Evolutionary conservation across 1,284 basidiomycete genomes (phyloP).

Genomic region (Leccinum subrobustum): DNA sequence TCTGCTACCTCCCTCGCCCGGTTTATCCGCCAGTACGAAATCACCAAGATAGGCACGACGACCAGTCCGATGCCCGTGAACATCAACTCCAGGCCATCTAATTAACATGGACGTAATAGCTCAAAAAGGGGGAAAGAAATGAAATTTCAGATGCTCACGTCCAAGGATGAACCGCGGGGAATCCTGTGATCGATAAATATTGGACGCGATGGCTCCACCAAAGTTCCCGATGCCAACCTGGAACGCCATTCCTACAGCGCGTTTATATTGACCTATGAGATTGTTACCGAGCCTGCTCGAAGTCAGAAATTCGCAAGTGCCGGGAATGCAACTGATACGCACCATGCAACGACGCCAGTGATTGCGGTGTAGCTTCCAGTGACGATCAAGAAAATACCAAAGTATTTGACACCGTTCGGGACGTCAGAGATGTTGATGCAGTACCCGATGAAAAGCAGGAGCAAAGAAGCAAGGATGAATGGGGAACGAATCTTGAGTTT

Average conservation of each 20-base stretch:
- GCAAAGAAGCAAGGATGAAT: slow-evolving; percentile 56
- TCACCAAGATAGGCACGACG: slow-evolving; percentile 45
- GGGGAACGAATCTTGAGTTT: slow-evolving; percentile 53
- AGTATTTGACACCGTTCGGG: slow-evolving; percentile 53
- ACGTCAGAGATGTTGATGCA: slow-evolving; percentile 56
- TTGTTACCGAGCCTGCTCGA: slow-evolving; percentile 45
- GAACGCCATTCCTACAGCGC: slow-evolving; percentile 45
- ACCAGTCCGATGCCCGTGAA: slow-evolving; percentile 65
- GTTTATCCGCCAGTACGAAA: slow-evolving; percentile 58
- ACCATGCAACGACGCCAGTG: slow-evolving; percentile 70
- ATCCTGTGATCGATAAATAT: slow-evolving; percentile 58
- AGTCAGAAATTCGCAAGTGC: neutral
- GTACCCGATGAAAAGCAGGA: slow-evolving; percentile 58
- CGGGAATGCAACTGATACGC: neutral
- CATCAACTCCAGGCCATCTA: slow-evolving; percentile 67
- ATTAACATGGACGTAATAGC: neutral
- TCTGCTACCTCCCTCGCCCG: slow-evolving; percentile 39
- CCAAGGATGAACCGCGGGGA: slow-evolving; percentile 60
- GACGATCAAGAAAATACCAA: slow-evolving; percentile 64
- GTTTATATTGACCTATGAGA: slow-evolving; percentile 48
- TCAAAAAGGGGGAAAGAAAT: neutral
- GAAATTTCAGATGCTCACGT: slow-evolving; percentile 30
- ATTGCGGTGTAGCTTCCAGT: slow-evolving; percentile 59
- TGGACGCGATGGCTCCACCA: slow-evolving; percentile 40
- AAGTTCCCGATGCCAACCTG: slow-evolving; percentile 48